Base-by-base conservation (phyloP, 176 grass and related monocot species). In the Carex kokanica region DNA sequence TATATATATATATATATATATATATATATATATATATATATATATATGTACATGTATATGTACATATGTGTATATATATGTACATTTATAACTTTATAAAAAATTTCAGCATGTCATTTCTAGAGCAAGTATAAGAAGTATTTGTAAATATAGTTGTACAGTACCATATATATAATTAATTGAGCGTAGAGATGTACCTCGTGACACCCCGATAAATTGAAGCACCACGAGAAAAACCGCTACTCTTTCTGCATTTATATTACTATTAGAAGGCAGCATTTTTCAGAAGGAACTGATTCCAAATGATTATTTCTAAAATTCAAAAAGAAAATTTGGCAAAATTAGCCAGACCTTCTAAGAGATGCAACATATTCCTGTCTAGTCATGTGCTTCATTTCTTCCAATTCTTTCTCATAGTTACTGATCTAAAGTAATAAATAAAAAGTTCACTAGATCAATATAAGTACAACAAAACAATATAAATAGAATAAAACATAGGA, bases 161-260 rank as follows among this genome's bases (percentile, higher is more conserved):
- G 11, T 78, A 78, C 20, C 2, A 56, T 17, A 54, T 21, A 31
- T 17, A 75, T 21, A 31, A 25, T 15, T 77, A 29, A 77, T 15
- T 66, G 14, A 49, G 21, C 4, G 10, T 4, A 17, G 40, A 84
- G 10, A n/a, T 40, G 7, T 90, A 95, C 93, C 93, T 90, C 2
- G 93, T 95, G 27, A 95, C 93, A 78, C 93, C 93, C 6, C 90
- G 84, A 70, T 92, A 95, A 32, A 95, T 92, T 17, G 92, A 94
- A 0, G 92, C 92, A 53, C 92, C 92, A 23, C 89, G 89, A 60
- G 89, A 94, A 41, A 94, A 94, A 20, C 93, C 90, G n/a, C 93
- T 95, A 77, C 93, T 95, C 70, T 92, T 95, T 56, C 93, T 95
- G 88, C 54, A 90, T 62, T 82, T 13, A 78, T 31, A 81, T 25